A percentile compares a stretch with the other conserved stretches of the same genome.
Evolutionary conservation across 805 yeast species (phyloP).

Genomic region (Ogataea angusta): DNA sequence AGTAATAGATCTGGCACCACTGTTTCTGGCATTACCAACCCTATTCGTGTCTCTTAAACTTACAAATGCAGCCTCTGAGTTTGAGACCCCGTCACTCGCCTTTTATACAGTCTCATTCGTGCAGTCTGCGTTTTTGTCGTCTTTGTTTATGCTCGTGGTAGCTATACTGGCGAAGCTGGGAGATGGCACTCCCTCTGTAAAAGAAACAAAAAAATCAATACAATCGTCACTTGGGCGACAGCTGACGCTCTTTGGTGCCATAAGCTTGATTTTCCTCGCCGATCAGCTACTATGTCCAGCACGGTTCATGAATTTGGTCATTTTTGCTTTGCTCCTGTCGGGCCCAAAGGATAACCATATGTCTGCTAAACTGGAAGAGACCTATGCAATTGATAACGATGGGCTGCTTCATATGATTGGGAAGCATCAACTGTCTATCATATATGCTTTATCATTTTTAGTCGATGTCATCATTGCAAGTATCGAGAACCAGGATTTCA

Average conservation of each 20-base stretch:
- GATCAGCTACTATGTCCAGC: slow-evolving; percentile 27
- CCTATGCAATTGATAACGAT: slow-evolving; percentile 16
- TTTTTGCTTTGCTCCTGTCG: slow-evolving; percentile 20
- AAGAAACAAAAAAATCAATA: background rate
- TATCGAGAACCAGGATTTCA: background rate
- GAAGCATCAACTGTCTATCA: slow-evolving; percentile 19
- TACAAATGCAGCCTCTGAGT: slow-evolving; percentile 10
- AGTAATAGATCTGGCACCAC: slow-evolving; percentile 31
- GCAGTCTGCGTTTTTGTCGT: slow-evolving; percentile 26
- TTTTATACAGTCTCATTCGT: slow-evolving; percentile 9
- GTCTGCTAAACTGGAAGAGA: slow-evolving; percentile 21
- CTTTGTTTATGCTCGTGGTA: slow-evolving; percentile 17
- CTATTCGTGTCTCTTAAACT: slow-evolving; percentile 31
- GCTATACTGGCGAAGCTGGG: slow-evolving; percentile 1
- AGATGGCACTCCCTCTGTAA: background rate
- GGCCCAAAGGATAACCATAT: slow-evolving; percentile 9
- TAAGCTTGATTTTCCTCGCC: slow-evolving; percentile 21
- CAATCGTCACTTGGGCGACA: slow-evolving; percentile 1
- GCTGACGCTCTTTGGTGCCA: slow-evolving; percentile 10
- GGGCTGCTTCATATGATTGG: slow-evolving; percentile 4
- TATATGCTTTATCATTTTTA: slow-evolving; percentile 15
- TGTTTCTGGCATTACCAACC: slow-evolving; percentile 34
- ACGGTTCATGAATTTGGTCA: slow-evolving; percentile 25
- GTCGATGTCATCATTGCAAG: slow-evolving; percentile 13
- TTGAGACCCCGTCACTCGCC: slow-evolving; percentile 2